Percentiles rank a stretch among this genome's conserved stretches.
These are phyloP conservation scores for Glycine soja DNA, from an alignment of 306 rosid genomes.

Conservation along the genomic window DNA sequence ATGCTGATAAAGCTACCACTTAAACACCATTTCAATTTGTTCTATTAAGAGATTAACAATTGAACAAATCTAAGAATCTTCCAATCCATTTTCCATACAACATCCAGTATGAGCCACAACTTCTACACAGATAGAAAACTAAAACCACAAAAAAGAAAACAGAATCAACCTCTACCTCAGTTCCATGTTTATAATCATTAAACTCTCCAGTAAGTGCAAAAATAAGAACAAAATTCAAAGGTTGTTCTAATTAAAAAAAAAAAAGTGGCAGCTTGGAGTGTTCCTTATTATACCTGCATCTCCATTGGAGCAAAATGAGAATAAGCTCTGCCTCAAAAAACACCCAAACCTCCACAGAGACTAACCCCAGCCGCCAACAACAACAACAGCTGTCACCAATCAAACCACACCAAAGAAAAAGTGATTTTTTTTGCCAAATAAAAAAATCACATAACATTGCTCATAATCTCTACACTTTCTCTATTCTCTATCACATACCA, in stretches of 20 bases:
- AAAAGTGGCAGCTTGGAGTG: conserved; percentile 34
- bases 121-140: background rate
- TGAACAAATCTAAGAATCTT: background rate
- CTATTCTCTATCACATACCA: background rate
- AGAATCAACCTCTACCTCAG: background rate
- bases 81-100: conserved; percentile 2
- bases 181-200: conserved; percentile 8
- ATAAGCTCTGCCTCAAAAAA: conserved; percentile 40
- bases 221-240: background rate
- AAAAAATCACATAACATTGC: conserved; percentile 41
- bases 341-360: conserved; percentile 52
- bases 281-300: conserved; percentile 53
- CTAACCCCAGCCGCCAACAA: conserved; percentile 50
- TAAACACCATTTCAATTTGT: conserved; percentile 13
- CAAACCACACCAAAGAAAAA: conserved; percentile 41
- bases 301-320: conserved; percentile 55
- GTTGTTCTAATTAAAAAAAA: background rate
- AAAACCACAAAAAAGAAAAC: background rate
- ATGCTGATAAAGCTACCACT: conserved; percentile 19
- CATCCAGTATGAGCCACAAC: background rate
- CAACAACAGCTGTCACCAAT: conserved; percentile 44
- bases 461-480: conserved; percentile 36
- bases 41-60: background rate
- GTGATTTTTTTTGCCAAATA: background rate
- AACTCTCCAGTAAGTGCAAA: conserved; percentile 2